Percentiles rank a stretch among this genome's conserved stretches.
These are phyloP conservation scores for Didymella exigua DNA, from an alignment of 2,329 filamentous ascomycete species.

Conservation along the genomic window DNA sequence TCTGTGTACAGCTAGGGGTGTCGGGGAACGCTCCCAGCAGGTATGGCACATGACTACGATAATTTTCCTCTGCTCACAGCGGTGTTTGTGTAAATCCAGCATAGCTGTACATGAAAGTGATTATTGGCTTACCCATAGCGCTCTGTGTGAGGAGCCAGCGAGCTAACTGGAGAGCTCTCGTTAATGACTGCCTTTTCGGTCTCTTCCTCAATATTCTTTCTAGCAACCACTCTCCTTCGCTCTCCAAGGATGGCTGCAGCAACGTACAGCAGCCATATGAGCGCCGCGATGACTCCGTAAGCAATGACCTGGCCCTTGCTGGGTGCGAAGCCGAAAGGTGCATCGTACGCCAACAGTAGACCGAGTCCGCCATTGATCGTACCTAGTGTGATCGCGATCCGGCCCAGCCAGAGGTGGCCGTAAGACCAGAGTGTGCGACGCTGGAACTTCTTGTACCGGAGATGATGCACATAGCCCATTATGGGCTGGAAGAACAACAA, in stretches of 20 bases:
- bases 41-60: neutral
- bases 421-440: constrained; percentile 54
- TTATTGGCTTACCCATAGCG: constrained; percentile 6
- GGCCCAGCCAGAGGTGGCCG: constrained; percentile 61
- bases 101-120: neutral
- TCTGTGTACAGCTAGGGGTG: neutral
- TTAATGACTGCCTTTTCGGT: neutral
- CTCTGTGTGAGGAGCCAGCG: constrained; percentile 7
- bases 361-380: constrained; percentile 64
- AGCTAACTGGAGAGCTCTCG: neutral
- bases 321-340: constrained; percentile 33
- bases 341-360: constrained; percentile 45
- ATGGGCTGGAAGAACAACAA: constrained; percentile 61
- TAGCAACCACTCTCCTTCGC: constrained; percentile 20
- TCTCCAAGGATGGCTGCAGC: constrained; percentile 38
- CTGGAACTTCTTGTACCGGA: constrained; percentile 54
- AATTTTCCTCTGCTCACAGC: neutral
- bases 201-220: constrained; percentile 19
- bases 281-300: constrained; percentile 41
- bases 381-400: constrained; percentile 56
- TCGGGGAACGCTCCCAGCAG: neutral
- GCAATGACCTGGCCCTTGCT: constrained; percentile 37
- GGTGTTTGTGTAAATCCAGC: neutral
- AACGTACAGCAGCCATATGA: constrained; percentile 46
- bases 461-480: constrained; percentile 59